Base-by-base conservation (phyloP, 257 asterid genomes). In the Rhazya stricta region DNA sequence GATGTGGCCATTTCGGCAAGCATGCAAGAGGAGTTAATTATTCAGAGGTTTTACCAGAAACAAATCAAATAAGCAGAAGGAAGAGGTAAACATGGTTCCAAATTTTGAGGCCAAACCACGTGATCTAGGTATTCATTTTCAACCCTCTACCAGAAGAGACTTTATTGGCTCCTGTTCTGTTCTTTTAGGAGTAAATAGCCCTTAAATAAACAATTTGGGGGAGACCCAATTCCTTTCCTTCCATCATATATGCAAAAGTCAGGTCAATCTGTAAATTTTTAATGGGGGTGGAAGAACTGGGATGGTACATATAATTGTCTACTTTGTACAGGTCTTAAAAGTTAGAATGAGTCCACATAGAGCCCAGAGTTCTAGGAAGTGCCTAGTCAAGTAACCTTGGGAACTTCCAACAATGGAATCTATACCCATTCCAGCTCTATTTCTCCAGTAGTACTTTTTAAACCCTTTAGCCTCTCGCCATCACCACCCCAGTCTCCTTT, bases 81-180 rank as follows among this genome's bases (percentile, higher is more conserved):
- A 13, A 36, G 58, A 73, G 42, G 58, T 76, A 66, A 65, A 72
- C 75, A 83, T 53, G 63, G 79, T 77, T 79, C 81, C 93, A 86
- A 77, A 85, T 78, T 86, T 83, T 83, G 65, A 88, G 88, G 89
- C 68, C 21, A 60, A 78, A 78, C 58, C 88, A 81, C 85, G 89
- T 82, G 89, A 72, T 76, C 25, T 71, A 60, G 75, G 78, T 50
- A 62, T 77, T 77, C 84, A 71, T 77, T 76, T 82, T 76, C 78
- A 79, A 79, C 83, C 83, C 75, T 69, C 73, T 76, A 77, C 78
- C 78, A 51, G 56, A 27, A 74, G 32, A 67, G 69, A 77, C 69
- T 37, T 34, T 34, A 1, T 46, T 60, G 76, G 57, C 67, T 69
- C 58, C 45, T 63, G 53, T 63, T 50, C 37, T 72, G 53, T 67